phyloP scores from a whole-genome alignment of 768 basidiomycete species.

The Botryobasidium botryosum region DNA sequence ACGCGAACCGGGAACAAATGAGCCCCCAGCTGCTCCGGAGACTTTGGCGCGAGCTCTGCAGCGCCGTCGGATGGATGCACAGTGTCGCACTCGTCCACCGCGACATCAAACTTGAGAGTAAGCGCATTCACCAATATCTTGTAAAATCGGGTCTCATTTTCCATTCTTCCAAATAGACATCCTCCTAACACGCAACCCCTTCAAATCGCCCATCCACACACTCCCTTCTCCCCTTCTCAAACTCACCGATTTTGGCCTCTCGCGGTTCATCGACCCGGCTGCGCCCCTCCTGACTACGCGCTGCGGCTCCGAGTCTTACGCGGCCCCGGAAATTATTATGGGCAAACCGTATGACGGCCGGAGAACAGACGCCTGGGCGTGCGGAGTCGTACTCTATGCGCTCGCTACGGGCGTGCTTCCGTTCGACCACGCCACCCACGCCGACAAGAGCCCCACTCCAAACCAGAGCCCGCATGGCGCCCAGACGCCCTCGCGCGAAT shows the following conservation, averaged over 20 bases:
- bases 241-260: slow-evolving; percentile 80
- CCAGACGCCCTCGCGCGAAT: not conserved
- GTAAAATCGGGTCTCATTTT: not conserved
- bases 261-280: slow-evolving; percentile 57
- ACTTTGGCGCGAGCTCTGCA: slow-evolving; percentile 60
- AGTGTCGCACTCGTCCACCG: slow-evolving; percentile 71
- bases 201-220: slow-evolving; percentile 22
- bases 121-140: slow-evolving; percentile 13
- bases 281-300: slow-evolving; percentile 51
- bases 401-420: slow-evolving; percentile 53
- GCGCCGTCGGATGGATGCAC: slow-evolving; percentile 80
- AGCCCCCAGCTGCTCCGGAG: slow-evolving; percentile 38
- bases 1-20: slow-evolving; percentile 17
- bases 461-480: no score
- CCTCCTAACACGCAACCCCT: slow-evolving; percentile 43
- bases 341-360: slow-evolving; percentile 60
- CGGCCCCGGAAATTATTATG: slow-evolving; percentile 60
- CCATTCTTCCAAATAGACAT: slow-evolving; percentile 34
- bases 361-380: slow-evolving; percentile 78
- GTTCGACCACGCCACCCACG: slow-evolving; percentile 36
- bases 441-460: no score
- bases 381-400: slow-evolving; percentile 74
- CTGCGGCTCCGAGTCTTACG: slow-evolving; percentile 80
- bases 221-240: slow-evolving; percentile 49
- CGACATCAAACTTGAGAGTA: slow-evolving; percentile 64